Evolutionary conservation across 164 flowering plant genomes (phyloP).

Genomic region (Litsea cubeba): DNA sequence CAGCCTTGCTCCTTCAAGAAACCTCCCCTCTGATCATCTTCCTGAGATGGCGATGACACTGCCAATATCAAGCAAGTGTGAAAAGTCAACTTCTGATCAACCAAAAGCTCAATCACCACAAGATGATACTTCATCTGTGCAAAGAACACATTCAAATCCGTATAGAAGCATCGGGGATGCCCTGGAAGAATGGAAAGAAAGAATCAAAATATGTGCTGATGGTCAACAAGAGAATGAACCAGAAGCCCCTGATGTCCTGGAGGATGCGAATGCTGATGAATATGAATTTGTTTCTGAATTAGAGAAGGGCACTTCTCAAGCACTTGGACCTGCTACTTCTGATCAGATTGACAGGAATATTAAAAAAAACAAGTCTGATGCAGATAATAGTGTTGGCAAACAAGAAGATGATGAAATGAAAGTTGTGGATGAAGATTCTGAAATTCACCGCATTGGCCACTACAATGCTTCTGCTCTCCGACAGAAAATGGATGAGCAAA

Average conservation of each 20-base stretch:
- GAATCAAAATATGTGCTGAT: conserved; percentile 65
- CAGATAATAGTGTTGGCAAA: conserved; percentile 21
- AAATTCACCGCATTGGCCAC: conserved; percentile 21
- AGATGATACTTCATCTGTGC: conserved; percentile 33
- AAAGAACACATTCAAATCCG: conserved; percentile 63
- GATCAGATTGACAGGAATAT: conserved; percentile 64
- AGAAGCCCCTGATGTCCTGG: conserved; percentile 37
- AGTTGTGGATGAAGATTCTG: conserved; percentile 33
- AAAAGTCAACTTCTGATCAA: conserved; percentile 34
- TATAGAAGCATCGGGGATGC: conserved; percentile 78
- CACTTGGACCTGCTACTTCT: conserved; percentile 73
- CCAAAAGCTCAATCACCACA: conserved; percentile 35
- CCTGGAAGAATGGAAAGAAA: conserved; percentile 83
- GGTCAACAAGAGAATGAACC: conserved; percentile 24
- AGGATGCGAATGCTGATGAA: conserved; percentile 58
- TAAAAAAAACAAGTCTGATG: conserved; percentile 29
- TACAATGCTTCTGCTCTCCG: conserved; percentile 11
- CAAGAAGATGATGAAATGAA: conserved; percentile 34
- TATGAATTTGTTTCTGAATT: conserved; percentile 67
- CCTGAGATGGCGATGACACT: conserved; percentile 41
- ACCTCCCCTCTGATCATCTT: conserved; percentile 32
- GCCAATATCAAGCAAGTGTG: conserved; percentile 35
- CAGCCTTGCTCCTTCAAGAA: conserved; percentile 44
- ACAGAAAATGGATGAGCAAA: conserved; percentile 28
- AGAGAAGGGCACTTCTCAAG: conserved; percentile 78